Evolutionary conservation across 2,329 filamentous ascomycete genomes (phyloP).

Genomic region (Ophiocordyceps camponoti-leonardi): DNA sequence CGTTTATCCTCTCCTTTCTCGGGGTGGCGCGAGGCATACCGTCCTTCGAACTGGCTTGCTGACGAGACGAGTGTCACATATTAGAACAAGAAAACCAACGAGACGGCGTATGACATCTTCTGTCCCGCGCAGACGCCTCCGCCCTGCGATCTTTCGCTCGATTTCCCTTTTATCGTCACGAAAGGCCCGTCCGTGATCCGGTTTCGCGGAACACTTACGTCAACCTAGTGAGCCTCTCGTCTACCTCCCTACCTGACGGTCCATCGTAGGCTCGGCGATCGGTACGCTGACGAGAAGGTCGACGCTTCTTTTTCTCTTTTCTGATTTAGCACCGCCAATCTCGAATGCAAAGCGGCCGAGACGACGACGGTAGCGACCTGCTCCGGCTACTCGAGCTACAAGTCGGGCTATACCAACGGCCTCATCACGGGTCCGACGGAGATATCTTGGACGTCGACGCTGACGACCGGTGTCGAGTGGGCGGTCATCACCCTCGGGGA

Average conservation of each 20-base stretch:
- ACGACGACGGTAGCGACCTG: slow-evolving; percentile 27
- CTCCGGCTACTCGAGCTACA: slow-evolving; percentile 29
- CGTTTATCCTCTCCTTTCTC: slow-evolving; percentile 3
- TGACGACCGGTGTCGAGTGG: slow-evolving; percentile 24
- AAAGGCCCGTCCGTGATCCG: slow-evolving; percentile 26
- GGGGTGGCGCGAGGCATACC: too few species aligned
- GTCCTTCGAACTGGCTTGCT: background rate
- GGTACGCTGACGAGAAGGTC: too few species aligned
- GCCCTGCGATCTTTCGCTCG: slow-evolving; percentile 25
- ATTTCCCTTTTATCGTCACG: slow-evolving; percentile 28
- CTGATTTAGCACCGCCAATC: slow-evolving; percentile 21
- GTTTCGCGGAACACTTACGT: slow-evolving; percentile 25
- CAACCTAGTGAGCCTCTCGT: slow-evolving; percentile 20
- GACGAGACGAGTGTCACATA: background rate
- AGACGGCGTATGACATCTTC: slow-evolving; percentile 31
- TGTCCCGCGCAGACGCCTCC: slow-evolving; percentile 23
- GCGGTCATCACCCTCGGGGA: slow-evolving; percentile 24
- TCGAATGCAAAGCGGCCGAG: slow-evolving; percentile 23
- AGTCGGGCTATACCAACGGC: slow-evolving; percentile 19
- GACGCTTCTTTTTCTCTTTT: too few species aligned
- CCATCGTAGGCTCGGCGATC: too few species aligned
- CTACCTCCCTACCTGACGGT: background rate
- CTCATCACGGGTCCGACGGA: slow-evolving; percentile 23
- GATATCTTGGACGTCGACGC: slow-evolving; percentile 26
- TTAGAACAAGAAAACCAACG: slow-evolving; percentile 16